Evolutionary conservation across 352 stramenopile genomes (phyloP), one percentile per base, ranked within the genome.

Genomic region (Blastocystis sp.): DNA sequence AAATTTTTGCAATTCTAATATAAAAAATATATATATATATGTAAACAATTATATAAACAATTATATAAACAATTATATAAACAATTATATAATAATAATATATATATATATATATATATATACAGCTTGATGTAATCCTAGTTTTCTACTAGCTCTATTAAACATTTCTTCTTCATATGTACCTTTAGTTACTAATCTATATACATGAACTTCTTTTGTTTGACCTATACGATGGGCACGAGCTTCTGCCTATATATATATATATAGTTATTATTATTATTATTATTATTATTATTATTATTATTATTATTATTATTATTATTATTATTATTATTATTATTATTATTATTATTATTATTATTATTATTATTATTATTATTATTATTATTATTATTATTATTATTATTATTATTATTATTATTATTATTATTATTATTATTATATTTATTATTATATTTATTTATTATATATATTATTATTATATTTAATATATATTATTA

Each of bases 91-190:
- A n/a, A n/a, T n/a, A n/a, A n/a, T n/a, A n/a, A 94, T 42, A 86
- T 78, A 40, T 78, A 76, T 24, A 86, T 94, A 54, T 93, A 87
- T 25, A 97, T 84, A n/a, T n/a, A n/a, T n/a, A n/a, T n/a, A n/a
- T 23, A 98, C 83, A 28, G 88, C 90, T 57, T 95, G 87, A 68
- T 95, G 86, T 67, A 98, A 83, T 7, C 90, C 90, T 4, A 98
- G 75, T 68, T 98, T 98, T 68, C 91, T 94, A 23, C 78, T 93
- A 10, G 90, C 90, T 58, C 94, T 88, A 52, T 95, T 87, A 75
- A 99, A 96, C 85, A 99, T 96, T 66, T 96, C 86, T 37, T 88
- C 84, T 73, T 99, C 91, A 65, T 97, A 97, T 18, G 86, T 94
- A 43, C 92, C 85, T 72, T 93, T 94, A 6, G 90, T 97, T 54